These are phyloP conservation scores for Pleurotus giganteus DNA, from an alignment of 768 basidiomycete species.

Conservation along the genomic window DNA sequence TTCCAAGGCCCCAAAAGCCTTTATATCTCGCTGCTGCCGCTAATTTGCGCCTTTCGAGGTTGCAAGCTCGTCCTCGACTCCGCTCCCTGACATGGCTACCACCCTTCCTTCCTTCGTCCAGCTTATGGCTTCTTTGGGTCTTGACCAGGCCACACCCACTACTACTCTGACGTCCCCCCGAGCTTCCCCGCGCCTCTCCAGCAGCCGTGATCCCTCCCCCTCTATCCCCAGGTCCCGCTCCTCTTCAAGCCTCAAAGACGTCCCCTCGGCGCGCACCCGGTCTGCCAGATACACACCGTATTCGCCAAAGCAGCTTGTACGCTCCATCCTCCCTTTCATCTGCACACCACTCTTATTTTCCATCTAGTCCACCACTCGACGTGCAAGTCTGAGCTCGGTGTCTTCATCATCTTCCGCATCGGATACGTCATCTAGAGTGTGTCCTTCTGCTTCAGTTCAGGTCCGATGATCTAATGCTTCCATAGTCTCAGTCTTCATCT, in stretches of 20 bases:
- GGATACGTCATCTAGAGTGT: constrained; percentile 37
- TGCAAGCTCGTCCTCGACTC: constrained; percentile 16
- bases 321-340: constrained; percentile 35
- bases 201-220: constrained; percentile 43
- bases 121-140: constrained; percentile 81
- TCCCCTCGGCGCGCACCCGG: constrained; percentile 5
- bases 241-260: constrained; percentile 24
- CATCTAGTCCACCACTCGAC: constrained; percentile 23
- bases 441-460: constrained; percentile 12
- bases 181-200: constrained; percentile 36
- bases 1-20: constrained; percentile 40
- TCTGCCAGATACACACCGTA: constrained; percentile 49
- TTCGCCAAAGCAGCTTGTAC: constrained; percentile 31
- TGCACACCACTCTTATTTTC: constrained; percentile 36
- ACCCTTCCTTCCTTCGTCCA: constrained; percentile 84
- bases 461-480: constrained; percentile 7
- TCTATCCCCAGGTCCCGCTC: constrained; percentile 32
- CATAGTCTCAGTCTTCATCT: constrained; percentile 31
- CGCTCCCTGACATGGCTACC: constrained; percentile 45
- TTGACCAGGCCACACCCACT: constrained; percentile 47
- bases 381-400: constrained; percentile 46
- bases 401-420: constrained; percentile 37
- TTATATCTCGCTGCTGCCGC: background rate
- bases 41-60: constrained; percentile 14
- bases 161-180: constrained; percentile 42